Base-by-base conservation (phyloP, 148 eudicot genomes). In the Vaccinium darrowii region DNA sequence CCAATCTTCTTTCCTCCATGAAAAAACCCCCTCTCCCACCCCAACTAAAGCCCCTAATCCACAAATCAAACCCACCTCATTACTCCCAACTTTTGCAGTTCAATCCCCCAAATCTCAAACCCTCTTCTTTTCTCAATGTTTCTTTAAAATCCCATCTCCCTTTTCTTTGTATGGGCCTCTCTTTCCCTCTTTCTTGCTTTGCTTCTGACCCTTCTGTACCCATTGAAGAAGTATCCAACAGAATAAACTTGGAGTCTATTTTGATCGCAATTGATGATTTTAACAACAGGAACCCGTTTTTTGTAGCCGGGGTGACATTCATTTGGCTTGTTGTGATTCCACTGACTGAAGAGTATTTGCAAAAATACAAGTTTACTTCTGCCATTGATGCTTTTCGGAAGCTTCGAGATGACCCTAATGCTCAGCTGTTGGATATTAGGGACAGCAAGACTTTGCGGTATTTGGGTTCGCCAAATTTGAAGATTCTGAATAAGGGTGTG, bases 401-500 rank as follows among this genome's bases (percentile, higher is more conserved):
- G 88, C 90, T 97, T 53, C 79, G 91, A 62, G 94, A 93, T 84
- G 98, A 95, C 80, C 88, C 93, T 2, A 88, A 78, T 89, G 84
- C 85, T 82, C 95, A 94, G 88, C 86, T 97, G 84, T 80, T 97
- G 81, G 99, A 97, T 90, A 94, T 97, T 72, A 93, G 99, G 93
- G 94, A 93, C 85, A 88, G 84, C 21, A 95, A 93, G 89, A 94
- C 89, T 58, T 54, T 90, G 87, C 88, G 84, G 49, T 84, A 78
- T 86, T 76, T 95, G 87, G 85, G 86, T 88, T 92, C 99, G 4
- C 99, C 98, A 33, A 97, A 88, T 89, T 89, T 97, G 92, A 95
- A 88, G 83, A 83, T 93, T 49, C 71, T 93, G 81, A 85, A 86
- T 23, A 97, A 97, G 88, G 83, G 73, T 85, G 92, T 84, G 30